phyloP scores from a whole-genome alignment of 148 eudicot genomes.

The Diospyros lotus region DNA sequence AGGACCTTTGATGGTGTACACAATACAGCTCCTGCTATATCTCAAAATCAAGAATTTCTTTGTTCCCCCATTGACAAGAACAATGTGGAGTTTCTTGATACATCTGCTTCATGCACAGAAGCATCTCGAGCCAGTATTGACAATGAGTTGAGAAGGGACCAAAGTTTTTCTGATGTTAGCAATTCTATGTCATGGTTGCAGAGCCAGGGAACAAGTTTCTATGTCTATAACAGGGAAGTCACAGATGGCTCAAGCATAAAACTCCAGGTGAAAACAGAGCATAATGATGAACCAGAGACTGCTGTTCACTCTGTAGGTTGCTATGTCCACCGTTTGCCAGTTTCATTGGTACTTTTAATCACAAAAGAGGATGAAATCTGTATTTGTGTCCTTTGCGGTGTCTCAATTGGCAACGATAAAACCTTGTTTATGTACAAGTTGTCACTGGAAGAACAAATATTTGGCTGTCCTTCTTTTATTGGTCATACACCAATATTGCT shows the following conservation, averaged over 20 bases:
- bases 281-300: conserved; percentile 20
- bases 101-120: conserved; percentile 8
- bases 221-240: conserved; percentile 20
- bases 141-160: conserved; percentile 5
- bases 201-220: conserved; percentile 24
- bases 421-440: conserved; percentile 61
- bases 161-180: conserved; percentile 15
- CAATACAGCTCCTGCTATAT: conserved; percentile 12
- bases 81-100: conserved; percentile 14
- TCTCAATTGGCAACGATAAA: conserved; percentile 32
- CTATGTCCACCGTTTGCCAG: conserved; percentile 56
- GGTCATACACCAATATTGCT: conserved; percentile 54
- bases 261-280: conserved; percentile 15
- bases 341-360: conserved; percentile 58
- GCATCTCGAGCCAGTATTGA: conserved; percentile 6
- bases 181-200: conserved; percentile 14
- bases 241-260: conserved; percentile 21
- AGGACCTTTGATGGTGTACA: conserved; percentile 13
- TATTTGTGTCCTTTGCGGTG: conserved; percentile 68
- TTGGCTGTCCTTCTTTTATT: conserved; percentile 63
- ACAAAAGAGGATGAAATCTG: conserved; percentile 40
- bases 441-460: conserved; percentile 26
- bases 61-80: conserved; percentile 6
- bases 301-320: conserved; percentile 47
- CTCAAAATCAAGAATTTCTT: conserved; percentile 16